A percentile compares a stretch with the other conserved stretches of the same genome.
Conservation (phyloP, 495 filamentous ascomycete species). For the Terfezia boudieri region DNA sequence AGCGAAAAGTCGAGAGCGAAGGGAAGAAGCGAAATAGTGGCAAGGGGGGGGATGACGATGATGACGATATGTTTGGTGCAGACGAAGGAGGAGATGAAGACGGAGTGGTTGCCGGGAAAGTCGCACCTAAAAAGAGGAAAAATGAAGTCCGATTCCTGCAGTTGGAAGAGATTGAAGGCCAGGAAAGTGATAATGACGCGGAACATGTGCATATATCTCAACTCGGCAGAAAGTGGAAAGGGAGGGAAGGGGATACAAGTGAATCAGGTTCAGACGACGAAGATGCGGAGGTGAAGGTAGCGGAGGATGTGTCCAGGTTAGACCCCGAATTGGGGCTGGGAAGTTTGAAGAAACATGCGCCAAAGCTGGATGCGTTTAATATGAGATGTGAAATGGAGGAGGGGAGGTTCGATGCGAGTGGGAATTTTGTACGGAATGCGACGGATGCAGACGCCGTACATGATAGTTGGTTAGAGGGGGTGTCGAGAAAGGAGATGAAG, state of each 20-base stretch:
- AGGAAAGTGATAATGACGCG: conserved; percentile 34
- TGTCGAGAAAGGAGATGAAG: conserved; percentile 83
- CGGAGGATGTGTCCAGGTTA: conserved; percentile 45
- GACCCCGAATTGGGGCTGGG: conserved; percentile 57
- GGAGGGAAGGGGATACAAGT: conserved; percentile 22
- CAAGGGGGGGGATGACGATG: conserved; percentile 35
- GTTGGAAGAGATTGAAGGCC: conserved; percentile 60
- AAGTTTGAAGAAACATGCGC: conserved; percentile 77
- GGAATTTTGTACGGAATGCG: conserved; percentile 82
- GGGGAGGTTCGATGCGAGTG: conserved; percentile 68
- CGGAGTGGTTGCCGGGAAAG: conserved; percentile 23
- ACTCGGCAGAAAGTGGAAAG: conserved; percentile 13
- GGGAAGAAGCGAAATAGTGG: conserved; percentile 25
- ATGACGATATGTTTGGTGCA: conserved; percentile 84
- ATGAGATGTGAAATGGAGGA: conserved; percentile 81
- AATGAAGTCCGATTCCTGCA: conserved; percentile 62
- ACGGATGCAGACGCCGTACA: conserved; percentile 73
- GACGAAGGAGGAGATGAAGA: conserved; percentile 29
- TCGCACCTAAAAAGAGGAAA: conserved; percentile 36
- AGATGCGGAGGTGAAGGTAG: conserved; percentile 50
- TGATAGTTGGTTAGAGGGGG: conserved; percentile 75
- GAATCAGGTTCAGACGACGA: conserved; percentile 34
- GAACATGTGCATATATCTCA: conserved; percentile 14
- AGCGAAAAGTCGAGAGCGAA: conserved; percentile 35
- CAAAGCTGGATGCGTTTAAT: conserved; percentile 93